A percentile compares a stretch with the other conserved stretches of the same genome.
Evolutionary conservation across 495 filamentous ascomycete genomes (phyloP).

Genomic region (Penicillium pulvis): DNA sequence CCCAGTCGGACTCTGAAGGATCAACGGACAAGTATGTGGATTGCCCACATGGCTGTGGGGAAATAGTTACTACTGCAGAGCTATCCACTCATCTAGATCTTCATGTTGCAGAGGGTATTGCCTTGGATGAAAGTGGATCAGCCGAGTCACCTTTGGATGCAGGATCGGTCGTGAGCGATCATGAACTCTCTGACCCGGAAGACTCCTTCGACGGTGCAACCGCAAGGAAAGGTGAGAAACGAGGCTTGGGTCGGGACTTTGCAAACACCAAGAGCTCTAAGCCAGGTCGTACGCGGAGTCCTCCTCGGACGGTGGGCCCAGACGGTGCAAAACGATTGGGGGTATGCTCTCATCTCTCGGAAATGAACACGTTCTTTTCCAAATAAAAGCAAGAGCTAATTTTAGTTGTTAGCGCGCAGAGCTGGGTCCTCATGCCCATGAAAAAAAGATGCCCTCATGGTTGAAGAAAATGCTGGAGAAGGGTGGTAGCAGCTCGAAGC

Average conservation of each 20-base stretch:
- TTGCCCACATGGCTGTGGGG: conserved; percentile 76
- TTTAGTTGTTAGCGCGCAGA: conserved; percentile 48
- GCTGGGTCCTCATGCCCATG: conserved; percentile 82
- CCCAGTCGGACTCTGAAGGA: conserved; percentile 28
- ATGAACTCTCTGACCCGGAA: conserved; percentile 18
- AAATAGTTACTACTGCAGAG: conserved; percentile 60
- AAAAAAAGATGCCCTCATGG: conserved; percentile 85
- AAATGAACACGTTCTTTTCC: background rate
- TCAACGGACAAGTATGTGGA: conserved; percentile 52
- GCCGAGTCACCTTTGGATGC: conserved; percentile 1
- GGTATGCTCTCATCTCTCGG: conserved; percentile 26
- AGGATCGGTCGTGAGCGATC: conserved; percentile 1
- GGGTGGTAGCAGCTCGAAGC: conserved; percentile 57
- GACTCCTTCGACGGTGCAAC: conserved; percentile 10
- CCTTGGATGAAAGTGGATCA: conserved; percentile 43
- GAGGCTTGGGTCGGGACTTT: conserved; percentile 18
- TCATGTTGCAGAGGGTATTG: conserved; percentile 63
- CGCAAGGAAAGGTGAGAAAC: conserved; percentile 18
- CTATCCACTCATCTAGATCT: conserved; percentile 74
- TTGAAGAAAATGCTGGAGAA: conserved; percentile 68
- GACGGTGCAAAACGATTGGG: conserved; percentile 42
- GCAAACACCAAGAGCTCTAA: conserved; percentile 16
- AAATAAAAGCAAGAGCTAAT: conserved; percentile 28
- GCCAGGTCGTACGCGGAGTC: conserved; percentile 14
- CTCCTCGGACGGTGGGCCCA: conserved; percentile 10